Base-by-base conservation (phyloP, 192 early-diverging fungal species). In the Gigaspora rosea region DNA sequence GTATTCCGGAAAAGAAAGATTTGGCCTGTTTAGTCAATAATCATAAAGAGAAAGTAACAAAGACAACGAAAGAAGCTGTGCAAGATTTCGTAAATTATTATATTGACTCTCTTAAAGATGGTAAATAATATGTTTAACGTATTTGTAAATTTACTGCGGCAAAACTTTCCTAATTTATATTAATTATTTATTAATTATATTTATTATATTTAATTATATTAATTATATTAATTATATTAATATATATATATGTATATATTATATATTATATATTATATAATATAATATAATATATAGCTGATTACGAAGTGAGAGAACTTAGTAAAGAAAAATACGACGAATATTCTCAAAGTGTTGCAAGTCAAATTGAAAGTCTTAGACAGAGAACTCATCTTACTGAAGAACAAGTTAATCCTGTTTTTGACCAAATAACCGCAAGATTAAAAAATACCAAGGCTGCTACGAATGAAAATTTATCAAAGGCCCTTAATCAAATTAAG, bases 1-100 rank as follows among this genome's bases (percentile, higher is more conserved):
- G 74, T 22, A 64, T 65, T 52, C 74, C 74, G 5, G 74, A 76
- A 20, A 76, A 65, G 41, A 13, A 65, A 6, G 74, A 76, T 3
- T 65, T 76, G 27, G 2, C 65, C 10, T 5, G 51, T n/a, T 64
- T 76, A 10, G 74, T 76, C 8, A 76, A 65, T 12, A 0, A 1
- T 22, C 27, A 76, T 36, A 9, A 27, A 1, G 51, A 64, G 51
- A 15, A 13, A 18, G 22, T 10, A 13, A 27, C 33, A 49, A 65
- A 64, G 7, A 33, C 22, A 12, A 51, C 41, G 41, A 15, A 33
- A 3, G 59, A 49, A 15, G 11, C n/a, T 51, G 27, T 51, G n/a
- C 22, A 76, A 52, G 41, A 63, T 9, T 64, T 76, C 36, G 48
- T 76, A 22, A 36, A 4, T 20, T 11, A 36, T 32, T 50, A 65